Percentiles rank a stretch among this genome's conserved stretches.
phyloP scores from a whole-genome alignment of 129 eudicot genomes.

The Arctium minus region DNA sequence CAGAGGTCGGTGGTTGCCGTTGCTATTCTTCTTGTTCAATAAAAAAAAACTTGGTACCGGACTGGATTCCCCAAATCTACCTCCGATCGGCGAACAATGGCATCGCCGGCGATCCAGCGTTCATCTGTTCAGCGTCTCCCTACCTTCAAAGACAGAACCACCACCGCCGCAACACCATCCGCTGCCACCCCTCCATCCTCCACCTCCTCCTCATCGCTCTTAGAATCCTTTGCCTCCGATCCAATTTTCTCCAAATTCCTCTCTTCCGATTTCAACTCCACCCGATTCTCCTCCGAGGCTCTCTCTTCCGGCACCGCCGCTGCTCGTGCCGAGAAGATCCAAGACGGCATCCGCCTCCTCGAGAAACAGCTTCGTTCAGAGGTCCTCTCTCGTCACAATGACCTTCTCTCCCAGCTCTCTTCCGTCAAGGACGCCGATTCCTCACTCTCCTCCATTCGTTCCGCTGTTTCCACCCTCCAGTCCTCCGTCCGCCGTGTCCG shows the following conservation, averaged over 20 bases:
- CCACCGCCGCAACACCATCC: conserved; percentile 10
- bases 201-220: conserved; percentile 31
- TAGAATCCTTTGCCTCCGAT: conserved; percentile 67
- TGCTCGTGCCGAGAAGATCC: conserved; percentile 75
- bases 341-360: conserved; percentile 71
- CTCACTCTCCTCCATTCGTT: conserved; percentile 53
- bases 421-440: conserved; percentile 64
- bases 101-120: conserved; percentile 48
- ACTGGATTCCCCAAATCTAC: background rate
- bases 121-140: conserved; percentile 59
- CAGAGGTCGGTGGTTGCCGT: background rate
- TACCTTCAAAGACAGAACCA: conserved; percentile 60
- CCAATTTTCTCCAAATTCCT: conserved; percentile 79
- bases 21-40: background rate
- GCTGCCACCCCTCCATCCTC: conserved; percentile 24
- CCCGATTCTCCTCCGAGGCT: conserved; percentile 85
- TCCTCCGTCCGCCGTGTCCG: conserved; percentile 57
- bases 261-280: conserved; percentile 64
- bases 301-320: conserved; percentile 93
- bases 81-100: conserved; percentile 26
- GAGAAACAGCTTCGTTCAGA: conserved; percentile 68
- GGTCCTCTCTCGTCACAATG: conserved; percentile 65
- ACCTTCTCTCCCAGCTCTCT: conserved; percentile 63
- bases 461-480: conserved; percentile 63
- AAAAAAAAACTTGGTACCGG: background rate